Conservation (phyloP, 768 basidiomycete species). For the Mycena capillaripes region DNA sequence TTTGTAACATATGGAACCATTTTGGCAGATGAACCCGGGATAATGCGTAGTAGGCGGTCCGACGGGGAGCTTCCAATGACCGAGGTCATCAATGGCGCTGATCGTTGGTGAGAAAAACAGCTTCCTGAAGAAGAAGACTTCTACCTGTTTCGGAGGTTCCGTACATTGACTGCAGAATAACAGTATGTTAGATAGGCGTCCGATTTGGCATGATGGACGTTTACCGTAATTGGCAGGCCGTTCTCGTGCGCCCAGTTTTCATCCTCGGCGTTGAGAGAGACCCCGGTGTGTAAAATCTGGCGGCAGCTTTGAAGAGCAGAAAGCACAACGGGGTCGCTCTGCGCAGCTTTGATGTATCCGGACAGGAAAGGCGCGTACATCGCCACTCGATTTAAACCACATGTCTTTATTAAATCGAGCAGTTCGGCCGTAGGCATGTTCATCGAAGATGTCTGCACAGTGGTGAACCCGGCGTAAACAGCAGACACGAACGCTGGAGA, state of each 20-base stretch:
- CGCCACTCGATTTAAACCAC: conserved; percentile 2
- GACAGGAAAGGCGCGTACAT: not conserved
- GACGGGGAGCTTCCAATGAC: too few species aligned
- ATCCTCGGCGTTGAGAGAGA: conserved; percentile 1
- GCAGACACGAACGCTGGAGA: too few species aligned
- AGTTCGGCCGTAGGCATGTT: not conserved
- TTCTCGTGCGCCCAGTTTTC: conserved; percentile 1
- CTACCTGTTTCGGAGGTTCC: conserved; percentile 8
- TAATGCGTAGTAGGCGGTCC: too few species aligned
- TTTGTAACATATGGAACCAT: not conserved
- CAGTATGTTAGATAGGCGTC: too few species aligned
- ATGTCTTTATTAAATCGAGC: not conserved
- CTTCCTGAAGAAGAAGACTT: too few species aligned
- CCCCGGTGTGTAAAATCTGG: not conserved
- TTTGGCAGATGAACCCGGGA: not conserved
- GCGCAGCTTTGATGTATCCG: conserved; percentile 1
- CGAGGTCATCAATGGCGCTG: not conserved
- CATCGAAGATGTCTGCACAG: not conserved
- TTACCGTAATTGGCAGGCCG: not conserved
- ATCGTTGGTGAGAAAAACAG: too few species aligned
- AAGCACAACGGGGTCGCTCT: not conserved
- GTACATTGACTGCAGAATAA: not conserved
- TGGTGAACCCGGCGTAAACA: not conserved
- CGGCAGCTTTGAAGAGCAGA: not conserved
- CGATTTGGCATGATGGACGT: too few species aligned